Conservation (phyloP, 2,329 filamentous ascomycete genomes). For the Trichoderma guizhouense region DNA sequence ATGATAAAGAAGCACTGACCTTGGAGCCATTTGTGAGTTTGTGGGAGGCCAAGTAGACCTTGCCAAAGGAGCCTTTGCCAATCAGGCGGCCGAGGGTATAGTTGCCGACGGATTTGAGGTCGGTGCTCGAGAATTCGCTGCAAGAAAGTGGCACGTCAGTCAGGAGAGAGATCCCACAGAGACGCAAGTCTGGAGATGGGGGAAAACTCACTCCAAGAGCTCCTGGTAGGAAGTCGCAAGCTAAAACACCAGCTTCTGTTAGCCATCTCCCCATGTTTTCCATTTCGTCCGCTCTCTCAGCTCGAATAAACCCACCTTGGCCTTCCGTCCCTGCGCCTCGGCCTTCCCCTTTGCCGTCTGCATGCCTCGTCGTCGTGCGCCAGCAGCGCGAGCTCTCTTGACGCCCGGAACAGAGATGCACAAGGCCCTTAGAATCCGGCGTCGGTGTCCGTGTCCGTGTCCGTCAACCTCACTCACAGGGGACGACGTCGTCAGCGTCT, state of each 20-base stretch:
- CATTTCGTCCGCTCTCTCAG: background rate
- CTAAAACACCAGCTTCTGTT: constrained; percentile 42
- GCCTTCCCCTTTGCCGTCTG: constrained; percentile 54
- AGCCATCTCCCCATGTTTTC: background rate
- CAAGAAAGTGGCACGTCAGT: constrained; percentile 4
- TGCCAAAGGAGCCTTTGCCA: constrained; percentile 96
- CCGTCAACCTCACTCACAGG: background rate
- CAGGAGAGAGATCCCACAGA: background rate
- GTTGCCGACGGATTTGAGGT: constrained; percentile 90
- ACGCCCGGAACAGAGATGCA: background rate
- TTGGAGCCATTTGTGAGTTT: constrained; percentile 99
- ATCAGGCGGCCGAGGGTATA: constrained; percentile 89
- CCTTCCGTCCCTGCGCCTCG: constrained; percentile 59
- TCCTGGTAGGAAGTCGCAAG: constrained; percentile 96
- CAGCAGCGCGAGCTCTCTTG: constrained; percentile 13
- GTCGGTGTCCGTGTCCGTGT: background rate
- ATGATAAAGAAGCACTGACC: constrained; percentile 43
- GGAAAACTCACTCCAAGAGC: constrained; percentile 74
- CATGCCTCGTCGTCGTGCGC: constrained; percentile 41
- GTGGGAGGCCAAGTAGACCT: constrained; percentile 93
- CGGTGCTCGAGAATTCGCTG: constrained; percentile 90
- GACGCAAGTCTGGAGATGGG: background rate
- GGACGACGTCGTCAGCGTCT: background rate
- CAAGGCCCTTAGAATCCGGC: background rate
- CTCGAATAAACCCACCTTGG: constrained; percentile 47